These are phyloP conservation scores for Podospora bellae-mahoneyi DNA, from an alignment of 495 filamentous ascomycete genomes.

Conservation along the genomic window DNA sequence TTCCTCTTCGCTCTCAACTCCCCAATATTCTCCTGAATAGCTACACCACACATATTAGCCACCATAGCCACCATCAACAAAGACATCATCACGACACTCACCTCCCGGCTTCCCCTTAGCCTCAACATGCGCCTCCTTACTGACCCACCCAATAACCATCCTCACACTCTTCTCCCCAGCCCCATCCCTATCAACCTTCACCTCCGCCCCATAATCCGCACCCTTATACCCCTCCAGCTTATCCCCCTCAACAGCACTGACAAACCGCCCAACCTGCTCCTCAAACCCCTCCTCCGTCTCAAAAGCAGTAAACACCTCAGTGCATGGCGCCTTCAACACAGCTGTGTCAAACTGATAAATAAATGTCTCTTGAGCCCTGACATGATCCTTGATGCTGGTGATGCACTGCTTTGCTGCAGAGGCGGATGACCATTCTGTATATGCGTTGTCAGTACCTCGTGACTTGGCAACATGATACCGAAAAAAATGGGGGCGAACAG, in stretches of 20 bases:
- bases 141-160: conserved; percentile 18
- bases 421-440: conserved; percentile 16
- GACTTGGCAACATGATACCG: not conserved
- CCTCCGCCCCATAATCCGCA: not conserved
- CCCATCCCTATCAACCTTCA: not conserved
- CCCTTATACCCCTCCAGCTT: conserved; percentile 18
- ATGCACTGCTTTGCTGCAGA: conserved; percentile 5
- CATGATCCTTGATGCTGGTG: not conserved
- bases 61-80: too few species aligned
- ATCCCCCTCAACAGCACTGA: conserved; percentile 4
- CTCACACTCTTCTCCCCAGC: conserved; percentile 8
- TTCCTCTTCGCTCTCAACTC: conserved; percentile 16
- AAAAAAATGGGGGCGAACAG: not conserved
- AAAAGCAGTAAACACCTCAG: conserved; percentile 23
- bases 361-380: conserved; percentile 5
- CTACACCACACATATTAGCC: not conserved
- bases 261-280: conserved; percentile 18
- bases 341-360: not conserved
- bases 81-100: too few species aligned
- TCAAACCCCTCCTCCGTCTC: conserved; percentile 22
- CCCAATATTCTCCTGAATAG: conserved; percentile 20
- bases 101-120: conserved; percentile 9
- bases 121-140: conserved; percentile 15
- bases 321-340: conserved; percentile 17
- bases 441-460: not conserved